Evolutionary conservation across 345 rosid genomes (phyloP).

Genomic region (Citrus sp.): DNA sequence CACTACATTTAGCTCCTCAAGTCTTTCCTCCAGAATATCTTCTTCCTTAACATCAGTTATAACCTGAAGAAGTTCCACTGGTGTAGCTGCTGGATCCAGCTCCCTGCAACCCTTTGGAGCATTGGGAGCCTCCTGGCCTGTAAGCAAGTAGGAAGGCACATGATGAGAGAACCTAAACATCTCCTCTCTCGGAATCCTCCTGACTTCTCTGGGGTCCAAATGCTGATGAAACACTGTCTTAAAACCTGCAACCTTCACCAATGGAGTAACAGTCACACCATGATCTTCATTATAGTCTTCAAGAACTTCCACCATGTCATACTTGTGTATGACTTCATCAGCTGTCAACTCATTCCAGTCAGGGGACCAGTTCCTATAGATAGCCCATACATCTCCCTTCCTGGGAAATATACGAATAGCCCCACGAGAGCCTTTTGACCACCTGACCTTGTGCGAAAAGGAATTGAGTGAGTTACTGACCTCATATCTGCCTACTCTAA

Average conservation of each 20-base stretch:
- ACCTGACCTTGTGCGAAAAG: constrained; percentile 61
- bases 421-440: constrained; percentile 39
- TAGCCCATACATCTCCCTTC: constrained; percentile 69
- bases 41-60: constrained; percentile 33
- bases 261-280: constrained; percentile 56
- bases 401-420: constrained; percentile 51
- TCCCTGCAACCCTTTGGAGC: constrained; percentile 68
- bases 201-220: constrained; percentile 38
- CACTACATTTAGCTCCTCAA: constrained; percentile 13
- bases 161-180: constrained; percentile 70
- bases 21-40: constrained; percentile 21
- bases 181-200: constrained; percentile 50
- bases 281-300: constrained; percentile 55
- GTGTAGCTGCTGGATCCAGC: constrained; percentile 72
- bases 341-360: constrained; percentile 58
- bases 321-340: constrained; percentile 38
- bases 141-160: constrained; percentile 60
- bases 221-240: constrained; percentile 53
- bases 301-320: constrained; percentile 69
- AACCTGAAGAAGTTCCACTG: constrained; percentile 49
- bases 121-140: constrained; percentile 51
- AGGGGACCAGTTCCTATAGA: constrained; percentile 62
- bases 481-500: constrained; percentile 42
- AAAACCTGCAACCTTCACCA: constrained; percentile 65
- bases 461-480: constrained; percentile 42